Base-by-base conservation (phyloP, 1,284 basidiomycete species). In the Apiotrichum sp. region DNA sequence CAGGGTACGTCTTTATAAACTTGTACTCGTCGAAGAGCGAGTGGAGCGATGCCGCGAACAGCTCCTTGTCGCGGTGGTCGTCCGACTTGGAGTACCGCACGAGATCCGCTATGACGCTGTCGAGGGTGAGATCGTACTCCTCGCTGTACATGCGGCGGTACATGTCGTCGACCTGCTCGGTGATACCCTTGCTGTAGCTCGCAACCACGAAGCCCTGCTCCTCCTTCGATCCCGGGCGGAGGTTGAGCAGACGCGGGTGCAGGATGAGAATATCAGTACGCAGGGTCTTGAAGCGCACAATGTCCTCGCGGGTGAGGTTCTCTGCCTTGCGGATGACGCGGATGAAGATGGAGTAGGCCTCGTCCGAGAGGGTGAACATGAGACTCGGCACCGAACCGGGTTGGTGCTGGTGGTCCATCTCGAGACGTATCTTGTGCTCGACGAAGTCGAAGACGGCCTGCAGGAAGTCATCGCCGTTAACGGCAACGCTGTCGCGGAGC, bases 21-120 rank as follows among this genome's bases (percentile, higher is more conserved):
- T 93, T 93, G 84, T 97, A 97, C 80, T 99, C 96, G 83, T 98
- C 96, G 77, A 99, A 98, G 53, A 99, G 84, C 78, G 97, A 96
- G 79, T 98, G 93, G 51, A 98, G 85, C 84, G 97, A 95, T 82
- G 93, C 98, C 11, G 93, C 96, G 72, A 98, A 97, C 58, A 97
- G 85, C 78, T 98, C 91, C 72, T 93, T 91, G 66, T 98, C 93
- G 61, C 87, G 86, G 41, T 85, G 74, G 66, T 88, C 90, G 33
- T 83, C 81, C 31, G 93, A 96, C 53, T 83, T 83, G 70, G 93
- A 90, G 79, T 86, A 85, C 50, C 85, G 84, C 75, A 90, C 86
- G 41, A 98, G 83, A 73, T 95, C 85, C 22, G 82, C 77, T 60
- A 98, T 88, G 62, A 98, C 90, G 62, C 95, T 89, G 73, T 98